phyloP scores from a whole-genome alignment of 1,139 yeast genomes.

The Eremothecium cymbalariae region DNA sequence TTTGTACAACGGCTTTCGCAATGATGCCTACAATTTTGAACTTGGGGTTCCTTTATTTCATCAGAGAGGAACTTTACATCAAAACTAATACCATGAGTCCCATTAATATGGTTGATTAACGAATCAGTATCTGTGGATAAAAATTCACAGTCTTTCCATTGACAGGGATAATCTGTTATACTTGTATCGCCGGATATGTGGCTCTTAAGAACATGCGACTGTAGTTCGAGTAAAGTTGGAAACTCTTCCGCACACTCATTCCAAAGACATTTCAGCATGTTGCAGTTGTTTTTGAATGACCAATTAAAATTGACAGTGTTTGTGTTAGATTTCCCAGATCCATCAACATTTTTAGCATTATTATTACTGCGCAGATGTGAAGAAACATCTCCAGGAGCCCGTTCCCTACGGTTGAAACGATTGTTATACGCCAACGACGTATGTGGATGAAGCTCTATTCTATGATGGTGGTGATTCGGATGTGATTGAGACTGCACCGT shows the following conservation, averaged over 20 bases:
- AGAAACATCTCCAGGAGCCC: no score
- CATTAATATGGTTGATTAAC: constrained; percentile 53
- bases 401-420: no score
- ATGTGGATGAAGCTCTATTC: constrained; percentile 11
- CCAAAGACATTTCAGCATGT: constrained; percentile 43
- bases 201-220: constrained; percentile 48
- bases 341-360: no score
- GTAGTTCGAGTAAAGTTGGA: constrained; percentile 40
- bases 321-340: no score
- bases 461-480: constrained; percentile 10
- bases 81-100: constrained; percentile 39
- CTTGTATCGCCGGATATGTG: constrained; percentile 38
- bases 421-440: no score
- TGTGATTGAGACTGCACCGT: not conserved
- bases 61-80: constrained; percentile 23
- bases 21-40: constrained; percentile 14
- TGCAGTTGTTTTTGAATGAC: constrained; percentile 29
- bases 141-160: constrained; percentile 65
- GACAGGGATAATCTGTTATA: constrained; percentile 37
- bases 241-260: constrained; percentile 40
- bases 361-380: no score
- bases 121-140: constrained; percentile 44
- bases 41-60: constrained; percentile 13
- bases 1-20: constrained; percentile 10
- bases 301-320: constrained; percentile 34